Evolutionary conservation across 2,329 filamentous ascomycete genomes (phyloP), one percentile per base, ranked within the genome.

Genomic region (Microcyclosporella mali): DNA sequence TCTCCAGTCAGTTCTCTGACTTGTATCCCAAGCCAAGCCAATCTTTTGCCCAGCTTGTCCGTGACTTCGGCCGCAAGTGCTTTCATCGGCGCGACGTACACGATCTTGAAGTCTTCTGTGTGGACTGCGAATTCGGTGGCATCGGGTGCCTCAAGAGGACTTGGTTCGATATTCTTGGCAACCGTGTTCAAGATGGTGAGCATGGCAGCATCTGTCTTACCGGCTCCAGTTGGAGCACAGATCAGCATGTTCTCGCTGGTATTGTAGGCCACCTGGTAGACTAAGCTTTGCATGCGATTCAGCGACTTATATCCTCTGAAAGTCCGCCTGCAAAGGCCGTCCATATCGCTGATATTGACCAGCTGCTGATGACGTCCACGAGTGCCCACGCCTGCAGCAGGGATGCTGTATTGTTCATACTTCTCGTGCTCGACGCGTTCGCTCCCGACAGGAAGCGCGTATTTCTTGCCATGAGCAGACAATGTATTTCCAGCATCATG

Each of bases 41-140:
- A 77, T 18, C 90, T 82, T 64, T 88, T 94, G 35, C 88, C 85
- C 2, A 98, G 73, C 68, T 98, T 98, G 28, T 89, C 87, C 0
- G 92, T 97, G 31, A 98, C 85, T 67, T 98, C 92, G 6, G 94
- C 92, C 3, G 94, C 94, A 14, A 98, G 73, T 1, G 92, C 94
- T 66, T 98, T 98, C 94, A 98, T 98, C 0, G 92, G 94, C 1
- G 94, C 92, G 31, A 98, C 92, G 56, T 98, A 98, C 43, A 98
- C 88, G 56, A 98, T 90, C 67, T 98, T 97, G 75, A 97, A 95
- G 56, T 94, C 87, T 40, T 94, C 85, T 0, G 80, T 70, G 45
- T 84, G 76, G n/a, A 95, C 85, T 1, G 77, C 78, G 60, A 95
- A 95, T 30, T 95, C 85, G 0, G 75, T 81, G 1, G 84, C 81